phyloP scores from a whole-genome alignment of 306 rosid genomes.

The Phaseolus lunatus region DNA sequence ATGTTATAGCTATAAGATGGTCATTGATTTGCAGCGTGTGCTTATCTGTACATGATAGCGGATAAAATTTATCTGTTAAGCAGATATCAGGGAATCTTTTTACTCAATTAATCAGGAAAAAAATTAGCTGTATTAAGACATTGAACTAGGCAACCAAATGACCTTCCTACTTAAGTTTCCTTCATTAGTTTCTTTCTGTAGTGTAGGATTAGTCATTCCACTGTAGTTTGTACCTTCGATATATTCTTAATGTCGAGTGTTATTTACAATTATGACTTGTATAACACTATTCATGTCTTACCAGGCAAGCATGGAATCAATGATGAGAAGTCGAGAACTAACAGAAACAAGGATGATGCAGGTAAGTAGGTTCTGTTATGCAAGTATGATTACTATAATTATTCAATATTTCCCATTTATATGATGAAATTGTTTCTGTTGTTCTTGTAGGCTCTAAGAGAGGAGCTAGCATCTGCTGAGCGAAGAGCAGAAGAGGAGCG shows the following conservation, averaged over 20 bases:
- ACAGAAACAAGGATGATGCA: conserved; percentile 99
- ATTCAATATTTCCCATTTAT: conserved; percentile 26
- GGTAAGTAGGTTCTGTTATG: conserved; percentile 56
- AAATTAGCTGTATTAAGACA: conserved; percentile 14
- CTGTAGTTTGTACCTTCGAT: conserved; percentile 3
- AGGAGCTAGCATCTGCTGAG: conserved; percentile 91
- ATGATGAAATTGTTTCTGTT: conserved; percentile 30
- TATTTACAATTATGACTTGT: conserved; percentile 41
- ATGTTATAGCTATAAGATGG: conserved; percentile 25
- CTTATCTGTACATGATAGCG: background rate
- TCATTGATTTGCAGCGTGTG: background rate
- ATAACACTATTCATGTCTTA: conserved; percentile 38
- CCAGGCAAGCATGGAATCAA: conserved; percentile 93
- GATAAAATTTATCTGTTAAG: conserved; percentile 32
- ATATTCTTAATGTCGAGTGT: conserved; percentile 28
- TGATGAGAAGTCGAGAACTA: conserved; percentile 94
- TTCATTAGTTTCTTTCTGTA: conserved; percentile 25
- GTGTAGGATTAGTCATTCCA: conserved; percentile 8
- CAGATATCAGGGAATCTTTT: conserved; percentile 40
- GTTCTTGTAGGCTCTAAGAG: conserved; percentile 77
- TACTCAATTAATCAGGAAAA: background rate
- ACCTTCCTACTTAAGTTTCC: conserved; percentile 30
- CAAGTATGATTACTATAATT: conserved; percentile 41
- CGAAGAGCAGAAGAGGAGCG: conserved; percentile 99
- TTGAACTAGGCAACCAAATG: conserved; percentile 25